Percentiles rank a stretch among this genome's conserved stretches.
Conservation (phyloP, 176 grass and related monocot species). For the Dendrocalamus sinicus region DNA sequence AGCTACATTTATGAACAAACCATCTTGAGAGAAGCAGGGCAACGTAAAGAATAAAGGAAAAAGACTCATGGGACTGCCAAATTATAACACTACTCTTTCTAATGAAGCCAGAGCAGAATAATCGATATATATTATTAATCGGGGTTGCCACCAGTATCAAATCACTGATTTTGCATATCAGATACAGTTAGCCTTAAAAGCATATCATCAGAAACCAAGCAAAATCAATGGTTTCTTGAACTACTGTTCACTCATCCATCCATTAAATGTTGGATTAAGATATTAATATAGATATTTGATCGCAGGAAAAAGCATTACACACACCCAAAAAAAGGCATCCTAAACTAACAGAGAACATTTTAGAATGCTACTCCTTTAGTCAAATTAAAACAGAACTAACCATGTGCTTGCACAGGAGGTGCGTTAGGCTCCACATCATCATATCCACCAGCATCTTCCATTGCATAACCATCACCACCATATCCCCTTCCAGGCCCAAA, state of each 20-base stretch:
- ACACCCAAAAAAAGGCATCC: background rate
- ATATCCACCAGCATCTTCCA: constrained; percentile 56
- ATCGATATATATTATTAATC: background rate
- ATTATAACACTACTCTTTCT: background rate
- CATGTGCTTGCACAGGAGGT: constrained; percentile 51
- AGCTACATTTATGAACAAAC: background rate
- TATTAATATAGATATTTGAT: no score
- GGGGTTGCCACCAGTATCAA: background rate
- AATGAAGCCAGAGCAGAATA: background rate
- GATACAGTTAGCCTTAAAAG: background rate
- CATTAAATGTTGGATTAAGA: no score
- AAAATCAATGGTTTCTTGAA: background rate
- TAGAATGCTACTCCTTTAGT: background rate
- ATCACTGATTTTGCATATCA: background rate
- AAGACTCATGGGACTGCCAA: background rate
- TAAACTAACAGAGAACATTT: background rate
- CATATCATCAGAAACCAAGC: background rate
- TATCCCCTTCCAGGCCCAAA: constrained; percentile 59
- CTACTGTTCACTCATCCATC: background rate
- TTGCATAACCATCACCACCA: constrained; percentile 37
- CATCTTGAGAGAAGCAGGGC: background rate
- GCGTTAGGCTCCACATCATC: constrained; percentile 41
- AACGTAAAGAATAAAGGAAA: background rate
- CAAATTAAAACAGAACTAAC: constrained; percentile 41
- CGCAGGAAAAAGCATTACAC: background rate